Conservation (phyloP, 441 rosid species). For the Omphalea diandra region DNA sequence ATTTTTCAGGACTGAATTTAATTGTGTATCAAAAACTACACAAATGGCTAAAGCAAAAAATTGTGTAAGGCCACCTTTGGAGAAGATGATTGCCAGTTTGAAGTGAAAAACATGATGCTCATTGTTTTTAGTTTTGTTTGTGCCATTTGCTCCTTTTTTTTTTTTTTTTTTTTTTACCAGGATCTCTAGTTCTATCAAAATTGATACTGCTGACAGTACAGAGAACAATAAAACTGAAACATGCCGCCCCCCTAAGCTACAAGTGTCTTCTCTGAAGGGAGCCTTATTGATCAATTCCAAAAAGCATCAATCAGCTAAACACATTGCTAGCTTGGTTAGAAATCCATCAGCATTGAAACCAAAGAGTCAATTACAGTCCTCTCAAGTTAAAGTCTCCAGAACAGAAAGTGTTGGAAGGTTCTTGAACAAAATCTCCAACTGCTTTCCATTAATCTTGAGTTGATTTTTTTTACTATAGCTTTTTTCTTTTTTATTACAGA, state of each 20-base stretch:
- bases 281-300: slow-evolving; percentile 41
- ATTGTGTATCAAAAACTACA: no score
- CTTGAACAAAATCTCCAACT: slow-evolving; percentile 5
- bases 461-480: background rate
- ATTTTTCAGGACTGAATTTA: background rate
- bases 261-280: slow-evolving; percentile 35
- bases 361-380: slow-evolving; percentile 45
- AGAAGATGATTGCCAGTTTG: background rate
- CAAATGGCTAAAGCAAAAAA: no score
- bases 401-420: slow-evolving; percentile 43
- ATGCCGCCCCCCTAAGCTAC: slow-evolving; percentile 61
- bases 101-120: no score
- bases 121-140: background rate
- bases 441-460: slow-evolving; percentile 4
- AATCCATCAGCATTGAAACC: slow-evolving; percentile 54
- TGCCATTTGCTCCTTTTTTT: slow-evolving; percentile 16
- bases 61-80: no score
- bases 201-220: slow-evolving; percentile 28
- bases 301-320: slow-evolving; percentile 65
- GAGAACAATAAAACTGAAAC: slow-evolving; percentile 45
- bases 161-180: slow-evolving; percentile 14
- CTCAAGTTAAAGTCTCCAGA: slow-evolving; percentile 40
- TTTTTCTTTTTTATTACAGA: slow-evolving; percentile 32
- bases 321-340: slow-evolving; percentile 47
- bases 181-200: slow-evolving; percentile 23